Percentiles rank a stretch among this genome's conserved stretches.
phyloP scores from a whole-genome alignment of 139 green algal species.

The Pleodorina starrii region DNA sequence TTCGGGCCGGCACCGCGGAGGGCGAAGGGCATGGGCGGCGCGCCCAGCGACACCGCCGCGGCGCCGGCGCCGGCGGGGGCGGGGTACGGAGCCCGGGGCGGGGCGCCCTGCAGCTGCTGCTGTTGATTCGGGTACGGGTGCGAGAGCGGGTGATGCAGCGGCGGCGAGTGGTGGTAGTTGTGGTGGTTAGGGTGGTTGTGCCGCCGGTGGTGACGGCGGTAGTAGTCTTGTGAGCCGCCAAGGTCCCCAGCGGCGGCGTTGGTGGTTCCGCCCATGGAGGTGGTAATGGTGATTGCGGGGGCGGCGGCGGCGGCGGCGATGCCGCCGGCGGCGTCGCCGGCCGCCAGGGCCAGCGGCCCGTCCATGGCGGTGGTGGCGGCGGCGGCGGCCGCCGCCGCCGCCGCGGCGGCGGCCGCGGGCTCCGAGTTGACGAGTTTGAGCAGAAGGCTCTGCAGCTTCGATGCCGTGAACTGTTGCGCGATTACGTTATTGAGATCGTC shows the following conservation, averaged over 20 bases:
- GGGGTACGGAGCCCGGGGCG: background rate
- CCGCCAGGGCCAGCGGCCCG: background rate
- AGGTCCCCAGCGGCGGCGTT: background rate
- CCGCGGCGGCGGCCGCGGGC: background rate
- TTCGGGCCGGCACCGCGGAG: background rate
- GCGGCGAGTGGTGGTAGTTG: background rate
- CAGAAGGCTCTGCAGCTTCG: conserved; percentile 1
- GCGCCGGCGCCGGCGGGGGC: background rate
- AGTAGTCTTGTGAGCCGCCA: background rate
- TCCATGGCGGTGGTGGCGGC: background rate
- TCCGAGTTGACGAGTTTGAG: background rate
- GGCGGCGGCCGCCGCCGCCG: background rate
- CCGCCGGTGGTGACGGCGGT: background rate
- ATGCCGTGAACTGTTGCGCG: background rate
- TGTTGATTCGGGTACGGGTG: background rate
- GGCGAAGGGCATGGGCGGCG: background rate
- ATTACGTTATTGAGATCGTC: conserved; percentile 35
- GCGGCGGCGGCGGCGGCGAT: background rate
- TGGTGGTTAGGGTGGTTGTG: background rate
- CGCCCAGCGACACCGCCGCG: background rate
- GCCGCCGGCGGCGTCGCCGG: background rate
- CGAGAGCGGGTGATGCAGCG: background rate
- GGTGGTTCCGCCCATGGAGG: background rate
- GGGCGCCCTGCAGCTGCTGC: too few species aligned
- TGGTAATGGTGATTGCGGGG: background rate